phyloP scores from a whole-genome alignment of 352 stramenopile genomes.

The Plasmopara muralis region DNA sequence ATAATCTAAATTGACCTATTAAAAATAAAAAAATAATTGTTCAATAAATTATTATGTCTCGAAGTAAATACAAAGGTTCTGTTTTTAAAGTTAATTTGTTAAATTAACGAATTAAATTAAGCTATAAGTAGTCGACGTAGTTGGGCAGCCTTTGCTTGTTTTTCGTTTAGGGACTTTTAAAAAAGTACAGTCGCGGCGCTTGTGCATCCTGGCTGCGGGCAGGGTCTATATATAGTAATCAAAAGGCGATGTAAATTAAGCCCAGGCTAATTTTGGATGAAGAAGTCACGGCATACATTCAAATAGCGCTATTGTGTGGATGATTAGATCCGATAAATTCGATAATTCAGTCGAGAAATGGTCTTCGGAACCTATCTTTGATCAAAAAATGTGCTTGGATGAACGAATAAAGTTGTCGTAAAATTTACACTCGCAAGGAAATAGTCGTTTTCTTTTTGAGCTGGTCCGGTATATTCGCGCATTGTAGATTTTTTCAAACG shows the following conservation, averaged over 20 bases:
- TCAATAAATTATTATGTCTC: no score
- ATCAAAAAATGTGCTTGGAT: neutral
- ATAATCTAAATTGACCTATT: no score
- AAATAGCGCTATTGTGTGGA: neutral
- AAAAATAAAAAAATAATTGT: no score
- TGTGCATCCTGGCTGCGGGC: conserved; percentile 3
- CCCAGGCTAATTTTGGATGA: neutral
- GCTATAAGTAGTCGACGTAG: neutral
- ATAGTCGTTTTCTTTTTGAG: neutral
- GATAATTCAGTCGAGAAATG: neutral
- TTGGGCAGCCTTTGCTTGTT: conserved; percentile 1
- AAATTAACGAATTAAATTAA: no score
- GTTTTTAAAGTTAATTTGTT: no score
- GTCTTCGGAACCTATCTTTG: neutral
- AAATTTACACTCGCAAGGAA: neutral
- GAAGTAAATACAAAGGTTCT: no score
- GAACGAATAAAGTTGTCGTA: neutral
- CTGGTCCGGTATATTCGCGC: neutral
- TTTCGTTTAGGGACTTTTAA: conserved; percentile 3
- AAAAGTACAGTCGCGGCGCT: conserved; percentile 4
- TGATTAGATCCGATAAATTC: neutral
- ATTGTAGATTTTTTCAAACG: neutral
- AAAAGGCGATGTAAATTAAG: conserved; percentile 1
- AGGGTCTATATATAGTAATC: neutral
- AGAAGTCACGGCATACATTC: neutral